Percentiles rank a stretch among this genome's conserved stretches.
Conservation (phyloP, 192 early-diverging fungal genomes). For the Linnemannia elongata region DNA sequence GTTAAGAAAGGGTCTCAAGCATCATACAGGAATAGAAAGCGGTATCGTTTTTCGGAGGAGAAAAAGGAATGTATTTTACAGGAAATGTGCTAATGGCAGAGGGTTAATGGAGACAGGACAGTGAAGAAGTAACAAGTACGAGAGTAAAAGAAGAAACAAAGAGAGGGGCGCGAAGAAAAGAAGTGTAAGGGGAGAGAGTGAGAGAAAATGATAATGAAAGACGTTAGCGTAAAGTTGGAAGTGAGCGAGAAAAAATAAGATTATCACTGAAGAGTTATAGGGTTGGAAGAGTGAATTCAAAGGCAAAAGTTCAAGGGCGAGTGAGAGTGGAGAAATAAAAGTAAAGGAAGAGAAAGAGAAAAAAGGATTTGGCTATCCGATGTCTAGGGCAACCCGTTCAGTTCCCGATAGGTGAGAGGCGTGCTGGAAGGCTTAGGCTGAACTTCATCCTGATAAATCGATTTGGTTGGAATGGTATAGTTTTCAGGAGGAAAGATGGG, state of each 20-base stretch:
- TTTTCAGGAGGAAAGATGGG: constrained; percentile 61
- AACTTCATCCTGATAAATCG: constrained; percentile 57
- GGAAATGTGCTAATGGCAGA: not conserved
- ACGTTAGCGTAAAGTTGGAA: too few relatives aligned
- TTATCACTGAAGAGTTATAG: not conserved
- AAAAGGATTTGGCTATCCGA: not conserved
- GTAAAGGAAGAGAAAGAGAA: not conserved
- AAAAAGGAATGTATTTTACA: not conserved
- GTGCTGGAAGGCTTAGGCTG: constrained; percentile 31
- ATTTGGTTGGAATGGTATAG: constrained; percentile 56
- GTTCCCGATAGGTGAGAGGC: constrained; percentile 38
- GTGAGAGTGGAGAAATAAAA: not conserved
- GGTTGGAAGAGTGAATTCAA: not conserved
- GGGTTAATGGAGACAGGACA: not conserved
- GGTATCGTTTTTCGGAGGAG: too few relatives aligned
- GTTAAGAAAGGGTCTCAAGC: too few relatives aligned
- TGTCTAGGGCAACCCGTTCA: constrained; percentile 39
- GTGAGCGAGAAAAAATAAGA: not conserved
- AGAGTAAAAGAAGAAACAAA: not conserved
- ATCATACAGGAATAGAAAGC: too few relatives aligned
- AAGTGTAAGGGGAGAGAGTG: not conserved
- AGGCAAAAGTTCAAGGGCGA: not conserved
- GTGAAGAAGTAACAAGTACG: not conserved
- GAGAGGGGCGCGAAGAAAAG: not conserved
- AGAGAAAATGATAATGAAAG: too few relatives aligned